Conservation (phyloP, 768 basidiomycete genomes). For the Trametes cubensis region DNA sequence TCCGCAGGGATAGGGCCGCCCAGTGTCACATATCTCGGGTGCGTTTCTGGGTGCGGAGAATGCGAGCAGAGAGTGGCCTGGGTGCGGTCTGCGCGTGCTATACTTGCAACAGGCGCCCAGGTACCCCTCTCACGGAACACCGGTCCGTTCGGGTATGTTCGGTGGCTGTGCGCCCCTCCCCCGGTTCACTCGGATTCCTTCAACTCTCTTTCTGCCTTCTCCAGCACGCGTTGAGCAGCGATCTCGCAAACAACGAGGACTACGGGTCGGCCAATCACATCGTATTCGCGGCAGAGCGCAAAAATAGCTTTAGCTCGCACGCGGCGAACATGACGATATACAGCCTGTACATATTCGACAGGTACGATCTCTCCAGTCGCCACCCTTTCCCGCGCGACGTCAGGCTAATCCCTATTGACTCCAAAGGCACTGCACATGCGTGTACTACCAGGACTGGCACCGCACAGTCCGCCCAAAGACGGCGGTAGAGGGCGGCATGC, state of each 20-base stretch:
- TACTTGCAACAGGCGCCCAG: too few relatives aligned
- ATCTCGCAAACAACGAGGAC: too few relatives aligned
- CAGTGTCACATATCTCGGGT: not conserved
- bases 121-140: too few relatives aligned
- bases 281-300: too few relatives aligned
- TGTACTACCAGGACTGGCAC: slow-evolving; percentile 97
- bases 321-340: slow-evolving; percentile 72
- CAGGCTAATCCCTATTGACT: not conserved
- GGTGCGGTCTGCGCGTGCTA: too few relatives aligned
- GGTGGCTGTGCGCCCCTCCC: slow-evolving; percentile 4
- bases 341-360: slow-evolving; percentile 93
- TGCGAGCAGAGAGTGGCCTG: too few relatives aligned
- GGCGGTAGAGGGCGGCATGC: slow-evolving; percentile 71
- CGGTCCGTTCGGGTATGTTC: slow-evolving; percentile 5
- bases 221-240: too few relatives aligned
- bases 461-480: slow-evolving; percentile 72
- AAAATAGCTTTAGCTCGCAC: not conserved
- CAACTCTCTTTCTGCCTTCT: not conserved
- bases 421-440: slow-evolving; percentile 81
- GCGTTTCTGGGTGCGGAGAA: not conserved
- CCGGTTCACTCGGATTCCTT: not conserved
- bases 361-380: slow-evolving; percentile 46
- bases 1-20: too few relatives aligned
- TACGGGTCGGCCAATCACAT: too few relatives aligned
- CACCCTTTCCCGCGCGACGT: not conserved